Conservation (phyloP, 2,329 filamentous ascomycete species). For the Aureobasidium sp. region DNA sequence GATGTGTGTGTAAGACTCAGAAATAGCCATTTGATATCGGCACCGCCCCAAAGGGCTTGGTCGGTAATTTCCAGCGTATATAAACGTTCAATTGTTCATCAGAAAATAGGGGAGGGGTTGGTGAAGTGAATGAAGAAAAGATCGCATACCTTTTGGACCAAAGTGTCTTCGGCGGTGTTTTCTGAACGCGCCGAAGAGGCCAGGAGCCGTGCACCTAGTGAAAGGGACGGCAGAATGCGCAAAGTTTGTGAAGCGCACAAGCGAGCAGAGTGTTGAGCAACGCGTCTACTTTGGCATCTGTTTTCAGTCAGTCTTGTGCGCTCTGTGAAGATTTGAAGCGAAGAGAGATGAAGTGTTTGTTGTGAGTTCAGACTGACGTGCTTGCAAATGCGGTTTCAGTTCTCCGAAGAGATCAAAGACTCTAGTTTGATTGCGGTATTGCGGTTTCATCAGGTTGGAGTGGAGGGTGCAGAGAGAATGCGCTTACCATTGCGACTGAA, state of each 20-base stretch:
- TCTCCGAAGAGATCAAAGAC: slow-evolving; percentile 77
- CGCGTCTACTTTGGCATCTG: background rate
- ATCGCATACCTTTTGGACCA: background rate
- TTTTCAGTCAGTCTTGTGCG: slow-evolving; percentile 1
- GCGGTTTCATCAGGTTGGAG: slow-evolving; percentile 9
- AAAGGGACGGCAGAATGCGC: slow-evolving; percentile 4
- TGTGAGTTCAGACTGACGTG: slow-evolving; percentile 77
- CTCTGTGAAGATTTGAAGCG: background rate
- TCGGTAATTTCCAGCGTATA: slow-evolving; percentile 96
- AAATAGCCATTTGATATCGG: slow-evolving; percentile 80
- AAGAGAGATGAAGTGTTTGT: background rate
- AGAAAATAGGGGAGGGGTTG: slow-evolving; percentile 11
- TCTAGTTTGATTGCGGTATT: slow-evolving; percentile 59
- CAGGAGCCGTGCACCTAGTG: background rate
- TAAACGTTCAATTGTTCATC: slow-evolving; percentile 51
- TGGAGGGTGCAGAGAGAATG: background rate
- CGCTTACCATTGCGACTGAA: background rate
- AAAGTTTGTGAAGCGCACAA: background rate
- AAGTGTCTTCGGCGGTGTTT: background rate
- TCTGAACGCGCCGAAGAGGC: background rate
- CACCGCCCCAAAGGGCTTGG: slow-evolving; percentile 63
- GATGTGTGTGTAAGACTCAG: slow-evolving; percentile 48
- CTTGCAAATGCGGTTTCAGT: slow-evolving; percentile 70
- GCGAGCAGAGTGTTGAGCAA: background rate
- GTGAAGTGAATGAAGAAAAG: background rate